A percentile compares a stretch with the other conserved stretches of the same genome.
phyloP scores from a whole-genome alignment of 106 monocot genomes.

The Allium cepa region DNA sequence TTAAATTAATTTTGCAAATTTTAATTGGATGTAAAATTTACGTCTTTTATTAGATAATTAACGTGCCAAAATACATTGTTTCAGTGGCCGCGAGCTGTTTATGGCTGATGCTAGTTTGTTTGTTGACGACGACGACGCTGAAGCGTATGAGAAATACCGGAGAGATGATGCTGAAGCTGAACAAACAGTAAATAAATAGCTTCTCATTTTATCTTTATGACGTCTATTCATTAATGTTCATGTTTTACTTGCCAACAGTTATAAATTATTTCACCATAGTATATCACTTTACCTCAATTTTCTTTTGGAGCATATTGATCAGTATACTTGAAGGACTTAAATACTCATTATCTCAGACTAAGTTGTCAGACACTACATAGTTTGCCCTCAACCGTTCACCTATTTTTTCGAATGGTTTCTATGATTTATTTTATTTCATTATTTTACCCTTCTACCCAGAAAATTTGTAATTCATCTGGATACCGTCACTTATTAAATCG shows the following conservation, averaged over 20 bases:
- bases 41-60: neutral
- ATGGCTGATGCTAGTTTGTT: conserved; percentile 86
- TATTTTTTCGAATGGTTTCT: too few species aligned
- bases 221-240: too few species aligned
- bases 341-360: too few species aligned
- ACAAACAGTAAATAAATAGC: conserved; percentile 27
- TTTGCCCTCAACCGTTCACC: too few species aligned
- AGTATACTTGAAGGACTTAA: neutral
- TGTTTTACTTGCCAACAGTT: neutral
- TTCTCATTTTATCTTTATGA: neutral
- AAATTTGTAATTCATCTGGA: too few species aligned
- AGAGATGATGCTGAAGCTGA: conserved; percentile 52
- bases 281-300: neutral
- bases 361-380: too few species aligned
- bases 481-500: too few species aligned
- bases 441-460: too few species aligned
- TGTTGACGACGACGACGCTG: conserved; percentile 78
- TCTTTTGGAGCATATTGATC: neutral
- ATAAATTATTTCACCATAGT: neutral
- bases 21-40: neutral
- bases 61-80: conserved; percentile 3
- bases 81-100: conserved; percentile 98
- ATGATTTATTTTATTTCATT: too few species aligned
- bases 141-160: conserved; percentile 82
- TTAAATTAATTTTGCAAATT: neutral